Evolutionary conservation across 768 basidiomycete species (phyloP), one percentile per base, ranked within the genome.

Genomic region (Amanita molliuscula): DNA sequence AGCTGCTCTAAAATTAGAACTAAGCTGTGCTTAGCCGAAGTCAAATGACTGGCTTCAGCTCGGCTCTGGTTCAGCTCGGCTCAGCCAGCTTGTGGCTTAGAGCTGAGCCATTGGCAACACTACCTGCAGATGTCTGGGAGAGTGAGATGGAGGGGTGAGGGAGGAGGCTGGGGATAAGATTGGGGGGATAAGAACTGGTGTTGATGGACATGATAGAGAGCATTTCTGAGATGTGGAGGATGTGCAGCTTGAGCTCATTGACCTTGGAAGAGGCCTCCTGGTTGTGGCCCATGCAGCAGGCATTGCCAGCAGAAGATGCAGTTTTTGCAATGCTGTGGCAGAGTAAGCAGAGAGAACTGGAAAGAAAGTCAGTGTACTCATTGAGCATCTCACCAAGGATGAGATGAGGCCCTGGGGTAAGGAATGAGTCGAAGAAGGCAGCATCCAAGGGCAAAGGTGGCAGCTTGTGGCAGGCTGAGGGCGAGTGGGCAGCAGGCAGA

Each of bases 261-360:
- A 82, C 73, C 56, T 74, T 76, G 25, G 61, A 69, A 34, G 69
- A 68, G 5, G 76, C 75, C 56, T 75, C 73, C 6, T 67, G 53
- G 44, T 69, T 70, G 54, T 76, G 72, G n/a, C 58, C 60, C 64
- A 73, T 61, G 55, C 66, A 60, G 54, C 76, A 81, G 29, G 74
- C 73, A 33, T 70, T 68, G 36, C 72, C 76, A 37, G 78, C 81
- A 38, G 77, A 76, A 48, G 73, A 69, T 34, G 81, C 80, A 11
- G 79, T 80, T 48, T 76, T 71, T 36, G 75, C 78, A 55, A 84
- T 81, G 61, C 82, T 83, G 58, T 29, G 53, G 54, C 51, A 55
- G 52, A 59, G 51, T 53, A 53, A 49, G 31, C 54, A 40, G 40
- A 35, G 18, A 28, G 34, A 33, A 45, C 49, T 21, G 43, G 51